Base-by-base conservation (phyloP, 2,329 filamentous ascomycete genomes). In the Elsinoe perseae region DNA sequence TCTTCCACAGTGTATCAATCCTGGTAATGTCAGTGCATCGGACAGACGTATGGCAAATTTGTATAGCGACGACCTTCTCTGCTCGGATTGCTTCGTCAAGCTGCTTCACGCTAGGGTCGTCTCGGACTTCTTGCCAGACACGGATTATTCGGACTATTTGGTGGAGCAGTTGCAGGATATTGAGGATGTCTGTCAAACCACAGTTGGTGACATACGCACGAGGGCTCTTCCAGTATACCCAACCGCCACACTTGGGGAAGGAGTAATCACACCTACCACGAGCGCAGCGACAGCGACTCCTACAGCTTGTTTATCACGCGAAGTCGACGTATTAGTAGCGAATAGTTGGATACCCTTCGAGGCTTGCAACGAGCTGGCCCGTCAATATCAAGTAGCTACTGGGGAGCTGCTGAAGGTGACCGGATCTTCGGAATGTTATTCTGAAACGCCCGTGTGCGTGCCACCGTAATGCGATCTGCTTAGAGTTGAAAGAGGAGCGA, bases 111-210 rank as follows among this genome's bases (percentile, higher is more conserved):
- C 52, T 27, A 46, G 63, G 34, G 32, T 62, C 12, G 55, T 56
- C 18, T 64, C 62, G 5, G 50, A 54, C 16, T 64, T 54, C 32
- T 46, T 65, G 1, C 61, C 62, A 10, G 63, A 65, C 28, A 44
- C 46, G 16, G 63, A 65, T 42, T 57, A 60, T n/a, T 64, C 62
- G 7, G 63, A 64, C 21, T 63, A 61, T 30, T 52, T 64, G 1
- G 56, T 63, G 7, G 59, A 30, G 5, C 59, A 64, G 32, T 62
- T 58, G 34, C 58, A 63, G 50, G 63, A 64, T 43, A 64, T 64
- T 8, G 54, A 50, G 10, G 59, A 64, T 40, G 59, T 64, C 4
- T 64, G 63, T 52, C 57, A 58, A 21, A 48, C 25, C 16, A 56
- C 30, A 14, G 7, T 32, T 7, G 30, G 30, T 32, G 18, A 16